Evolutionary conservation across 306 rosid genomes (phyloP), one percentile per base, ranked within the genome.

Genomic region (Quercus variabilis): DNA sequence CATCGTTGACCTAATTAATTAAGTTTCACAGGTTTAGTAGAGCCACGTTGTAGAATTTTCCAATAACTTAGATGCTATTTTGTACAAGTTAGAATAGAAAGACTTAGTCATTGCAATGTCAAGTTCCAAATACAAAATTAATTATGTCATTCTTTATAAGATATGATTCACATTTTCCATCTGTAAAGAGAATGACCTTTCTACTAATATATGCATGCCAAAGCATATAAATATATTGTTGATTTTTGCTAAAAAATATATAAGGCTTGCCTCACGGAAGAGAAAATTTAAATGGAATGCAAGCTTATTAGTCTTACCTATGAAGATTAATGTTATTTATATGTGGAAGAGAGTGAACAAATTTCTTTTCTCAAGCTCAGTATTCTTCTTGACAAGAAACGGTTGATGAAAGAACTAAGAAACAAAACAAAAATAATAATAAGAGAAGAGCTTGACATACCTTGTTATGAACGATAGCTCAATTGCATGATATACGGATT

Each of bases 1-100:
- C 79, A 49, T 74, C 85, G 56, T 84, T 81, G 87, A 84, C 85
- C 35, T 52, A 58, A 57, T 35, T 8, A 8, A 41, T 41, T 19
- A 67, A 58, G 76, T 13, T 54, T 51, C 57, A 28, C 13, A 67
- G 76, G 41, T 52, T 38, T 19, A 30, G 70, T 68, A 57, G 68
- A 33, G 55, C 80, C 82, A 77, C 74, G 74, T 80, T 56, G 73
- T 58, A 18, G 54, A 49, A 49, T 58, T 71, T 78, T 58, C 72
- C 59, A 17, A 12, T n/a, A 71, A 17, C 65, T 81, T 70, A 51
- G 46, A 38, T 49, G 54, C 15, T 69, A 67, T 58, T 51, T 60
- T 35, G 2, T 25, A 26, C 57, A 35, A 30, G 74, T 52, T 11
- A 35, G 25, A 67, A 31, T 54, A 9, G 21, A 26, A 26, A 30